These are phyloP conservation scores for Irpex sp. DNA, from an alignment of 1,284 basidiomycete genomes.

Conservation along the genomic window DNA sequence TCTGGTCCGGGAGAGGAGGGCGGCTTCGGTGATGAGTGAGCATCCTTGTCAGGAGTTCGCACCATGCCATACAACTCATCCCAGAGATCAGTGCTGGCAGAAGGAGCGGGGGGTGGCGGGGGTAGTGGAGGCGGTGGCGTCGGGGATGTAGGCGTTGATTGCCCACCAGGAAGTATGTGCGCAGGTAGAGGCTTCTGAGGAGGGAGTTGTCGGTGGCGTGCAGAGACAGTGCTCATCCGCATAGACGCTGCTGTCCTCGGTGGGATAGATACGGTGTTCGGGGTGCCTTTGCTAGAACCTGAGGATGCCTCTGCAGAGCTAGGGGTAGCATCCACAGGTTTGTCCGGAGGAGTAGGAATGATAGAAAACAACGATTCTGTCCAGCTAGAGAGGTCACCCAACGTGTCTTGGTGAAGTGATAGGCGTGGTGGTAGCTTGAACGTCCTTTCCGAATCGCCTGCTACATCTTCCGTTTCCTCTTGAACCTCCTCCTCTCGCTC, in stretches of 20 bases:
- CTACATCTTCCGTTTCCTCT: no score
- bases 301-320: constrained; percentile 3
- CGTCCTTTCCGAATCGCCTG: constrained; percentile 1
- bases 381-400: constrained; percentile 26
- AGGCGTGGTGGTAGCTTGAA: constrained; percentile 22
- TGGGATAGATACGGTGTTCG: constrained; percentile 2
- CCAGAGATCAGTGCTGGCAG: constrained; percentile 17
- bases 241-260: background rate
- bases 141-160: constrained; percentile 6
- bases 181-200: constrained; percentile 25
- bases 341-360: constrained; percentile 17
- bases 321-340: background rate
- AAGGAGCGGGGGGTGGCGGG: constrained; percentile 11
- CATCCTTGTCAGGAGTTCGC: constrained; percentile 6
- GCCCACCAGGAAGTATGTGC: constrained; percentile 16
- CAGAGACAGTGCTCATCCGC: background rate
- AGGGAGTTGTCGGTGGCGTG: constrained; percentile 14
- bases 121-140: constrained; percentile 16
- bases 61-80: constrained; percentile 25
- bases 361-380: constrained; percentile 28
- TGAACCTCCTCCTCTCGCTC: background rate
- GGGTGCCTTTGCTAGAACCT: background rate
- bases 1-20: background rate
- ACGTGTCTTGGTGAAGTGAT: constrained; percentile 25
- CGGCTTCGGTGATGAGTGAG: background rate